Conservation (phyloP, 768 basidiomycete species). For the Galerina sulciceps region DNA sequence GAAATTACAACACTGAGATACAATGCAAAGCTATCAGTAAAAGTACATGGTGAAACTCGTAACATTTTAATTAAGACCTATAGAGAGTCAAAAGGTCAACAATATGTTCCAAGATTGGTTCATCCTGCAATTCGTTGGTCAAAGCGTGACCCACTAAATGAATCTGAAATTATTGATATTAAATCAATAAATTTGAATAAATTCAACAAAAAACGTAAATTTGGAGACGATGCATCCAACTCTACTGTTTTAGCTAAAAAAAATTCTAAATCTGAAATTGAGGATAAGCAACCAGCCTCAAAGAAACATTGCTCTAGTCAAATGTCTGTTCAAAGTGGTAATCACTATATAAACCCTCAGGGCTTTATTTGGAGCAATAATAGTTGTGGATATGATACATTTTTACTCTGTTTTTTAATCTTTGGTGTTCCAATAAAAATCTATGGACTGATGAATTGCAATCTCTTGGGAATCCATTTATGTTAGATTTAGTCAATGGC, state of each 20-base stretch:
- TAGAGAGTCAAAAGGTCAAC: conserved; percentile 1
- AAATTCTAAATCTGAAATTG: not conserved
- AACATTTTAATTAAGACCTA: conserved; percentile 20
- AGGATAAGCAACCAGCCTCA: not conserved
- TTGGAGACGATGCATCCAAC: not conserved
- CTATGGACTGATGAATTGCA: not conserved
- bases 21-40: not conserved
- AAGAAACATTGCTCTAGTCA: not conserved
- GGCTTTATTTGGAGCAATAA: conserved; percentile 22
- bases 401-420: conserved; percentile 22
- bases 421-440: conserved; percentile 17
- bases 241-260: not conserved
- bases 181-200: not conserved
- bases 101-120: not conserved
- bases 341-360: not conserved
- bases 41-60: conserved; percentile 15
- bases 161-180: not conserved
- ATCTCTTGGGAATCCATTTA: not conserved
- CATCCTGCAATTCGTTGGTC: conserved; percentile 2
- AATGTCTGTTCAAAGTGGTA: not conserved
- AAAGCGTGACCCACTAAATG: not conserved
- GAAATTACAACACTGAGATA: conserved; percentile 26
- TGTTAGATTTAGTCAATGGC: not conserved
- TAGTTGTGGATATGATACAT: conserved; percentile 31
- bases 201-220: not conserved